Base-by-base conservation (phyloP, 441 rosid genomes). In the Viola pubescens region DNA sequence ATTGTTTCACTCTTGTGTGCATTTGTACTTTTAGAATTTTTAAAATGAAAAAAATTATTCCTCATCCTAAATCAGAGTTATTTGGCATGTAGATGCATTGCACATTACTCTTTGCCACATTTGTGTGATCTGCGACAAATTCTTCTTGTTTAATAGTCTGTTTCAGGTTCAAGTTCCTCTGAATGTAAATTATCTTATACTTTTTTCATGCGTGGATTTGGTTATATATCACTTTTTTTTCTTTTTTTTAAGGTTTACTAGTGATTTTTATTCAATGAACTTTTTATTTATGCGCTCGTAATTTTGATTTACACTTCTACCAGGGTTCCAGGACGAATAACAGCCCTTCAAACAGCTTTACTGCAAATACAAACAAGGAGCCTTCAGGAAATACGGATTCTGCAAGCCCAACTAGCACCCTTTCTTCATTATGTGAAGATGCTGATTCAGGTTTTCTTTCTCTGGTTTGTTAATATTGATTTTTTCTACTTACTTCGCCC, bases 361-460 rank as follows among this genome's bases (percentile, higher is more conserved):
- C 64, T 52, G 63, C 65, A 38, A 79, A 68, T 73, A 68, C 46
- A 10, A 72, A 62, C 66, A 72, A 76, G 48, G 76, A 71, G 48
- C 72, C 80, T 54, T 77, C 95, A 37, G 81, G 72, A 69, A 77
- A 75, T 75, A 77, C 85, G 8, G 91, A 87, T 73, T 87, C 91
- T 37, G 64, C 87, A 60, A 84, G 91, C 75, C 91, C 95, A 66
- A 83, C 89, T 52, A 85, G 89, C 73, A 75, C 87, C 50, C 77
- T 87, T 72, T 69, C 97, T 51, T 81, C 88, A 41, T 61, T 73
- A 63, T 84, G 81, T 71, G 97, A 89, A 82, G 96, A 91, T 70
- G 87, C 84, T 66, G 95, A 91, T 76, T 82, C 97, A 52, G 98
- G 98, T 91, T 38, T 64, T 58, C 67, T 68, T 13, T 26, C 50